These are phyloP conservation scores for Flaveria floridana DNA, from an alignment of 140 eudicot species.

Conservation along the genomic window DNA sequence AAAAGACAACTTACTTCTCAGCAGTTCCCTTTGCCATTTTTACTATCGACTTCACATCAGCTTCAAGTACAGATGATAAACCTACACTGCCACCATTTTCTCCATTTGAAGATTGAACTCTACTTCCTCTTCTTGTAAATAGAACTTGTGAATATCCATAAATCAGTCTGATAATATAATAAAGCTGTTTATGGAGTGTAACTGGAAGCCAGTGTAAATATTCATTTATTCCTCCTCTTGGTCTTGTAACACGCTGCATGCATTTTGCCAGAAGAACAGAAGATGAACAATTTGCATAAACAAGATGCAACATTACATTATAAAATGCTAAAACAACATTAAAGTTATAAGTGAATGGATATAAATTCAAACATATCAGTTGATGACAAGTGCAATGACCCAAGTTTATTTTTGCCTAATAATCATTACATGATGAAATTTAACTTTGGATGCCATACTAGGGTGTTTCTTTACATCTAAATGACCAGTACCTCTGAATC, in stretches of 20 bases:
- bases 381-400: neutral
- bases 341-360: neutral
- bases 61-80: slow-evolving; percentile 77
- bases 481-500: neutral
- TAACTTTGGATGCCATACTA: slow-evolving; percentile 23
- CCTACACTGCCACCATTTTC: slow-evolving; percentile 69
- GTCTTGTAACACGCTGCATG: slow-evolving; percentile 88
- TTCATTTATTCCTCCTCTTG: slow-evolving; percentile 92
- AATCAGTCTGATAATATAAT: slow-evolving; percentile 62
- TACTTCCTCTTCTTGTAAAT: slow-evolving; percentile 46
- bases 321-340: slow-evolving; percentile 2
- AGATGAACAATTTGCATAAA: slow-evolving; percentile 14
- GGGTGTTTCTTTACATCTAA: slow-evolving; percentile 15
- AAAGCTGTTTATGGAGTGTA: slow-evolving; percentile 73
- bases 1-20: slow-evolving; percentile 59
- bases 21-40: slow-evolving; percentile 73
- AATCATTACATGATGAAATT: slow-evolving; percentile 14
- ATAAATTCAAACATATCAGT: slow-evolving; percentile 9
- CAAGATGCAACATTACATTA: slow-evolving; percentile 3
- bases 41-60: slow-evolving; percentile 75
- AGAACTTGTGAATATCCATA: slow-evolving; percentile 54
- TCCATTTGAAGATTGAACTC: slow-evolving; percentile 36
- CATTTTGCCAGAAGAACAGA: slow-evolving; percentile 20
- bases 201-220: slow-evolving; percentile 94
- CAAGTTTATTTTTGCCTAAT: slow-evolving; percentile 11